Conservation (phyloP, 371 early-diverging fungal species). For the Mortierella polycephala region DNA sequence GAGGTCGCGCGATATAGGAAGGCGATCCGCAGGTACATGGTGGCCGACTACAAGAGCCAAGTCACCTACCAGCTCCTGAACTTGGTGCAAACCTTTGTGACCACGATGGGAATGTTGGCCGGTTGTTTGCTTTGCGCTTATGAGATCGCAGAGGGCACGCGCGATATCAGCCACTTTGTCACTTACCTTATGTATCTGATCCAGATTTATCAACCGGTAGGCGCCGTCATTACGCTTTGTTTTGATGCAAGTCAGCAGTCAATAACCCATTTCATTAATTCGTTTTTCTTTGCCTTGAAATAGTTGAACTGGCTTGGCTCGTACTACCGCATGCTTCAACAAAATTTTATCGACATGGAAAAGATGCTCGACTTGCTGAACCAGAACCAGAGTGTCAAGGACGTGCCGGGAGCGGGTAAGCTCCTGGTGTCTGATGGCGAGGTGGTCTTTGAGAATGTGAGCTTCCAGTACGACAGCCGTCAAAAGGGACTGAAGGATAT, state of each 20-base stretch:
- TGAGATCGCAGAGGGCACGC: conserved; percentile 74
- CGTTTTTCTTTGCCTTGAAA: neutral
- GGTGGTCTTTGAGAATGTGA: conserved; percentile 67
- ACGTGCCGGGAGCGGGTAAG: conserved; percentile 51
- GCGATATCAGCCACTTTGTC: conserved; percentile 89
- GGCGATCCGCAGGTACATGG: conserved; percentile 81
- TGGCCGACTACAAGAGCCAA: conserved; percentile 82
- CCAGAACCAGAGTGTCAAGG: conserved; percentile 62
- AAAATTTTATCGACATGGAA: conserved; percentile 82
- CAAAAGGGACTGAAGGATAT: conserved; percentile 63
- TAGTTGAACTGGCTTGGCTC: conserved; percentile 65
- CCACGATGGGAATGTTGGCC: conserved; percentile 82
- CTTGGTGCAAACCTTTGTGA: conserved; percentile 85
- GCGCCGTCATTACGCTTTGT: neutral
- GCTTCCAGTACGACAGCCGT: conserved; percentile 66
- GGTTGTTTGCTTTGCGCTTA: conserved; percentile 84
- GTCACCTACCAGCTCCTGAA: conserved; percentile 84
- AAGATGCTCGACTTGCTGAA: conserved; percentile 75
- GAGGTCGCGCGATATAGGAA: conserved; percentile 83
- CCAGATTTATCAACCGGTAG: conserved; percentile 81
- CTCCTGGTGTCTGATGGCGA: conserved; percentile 48
- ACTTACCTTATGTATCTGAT: conserved; percentile 84
- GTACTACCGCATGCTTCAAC: conserved; percentile 54
- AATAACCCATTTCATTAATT: neutral
- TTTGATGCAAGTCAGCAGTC: neutral